Evolutionary conservation across 192 early-diverging fungal genomes (phyloP).

Genomic region (Coemansia sp.): DNA sequence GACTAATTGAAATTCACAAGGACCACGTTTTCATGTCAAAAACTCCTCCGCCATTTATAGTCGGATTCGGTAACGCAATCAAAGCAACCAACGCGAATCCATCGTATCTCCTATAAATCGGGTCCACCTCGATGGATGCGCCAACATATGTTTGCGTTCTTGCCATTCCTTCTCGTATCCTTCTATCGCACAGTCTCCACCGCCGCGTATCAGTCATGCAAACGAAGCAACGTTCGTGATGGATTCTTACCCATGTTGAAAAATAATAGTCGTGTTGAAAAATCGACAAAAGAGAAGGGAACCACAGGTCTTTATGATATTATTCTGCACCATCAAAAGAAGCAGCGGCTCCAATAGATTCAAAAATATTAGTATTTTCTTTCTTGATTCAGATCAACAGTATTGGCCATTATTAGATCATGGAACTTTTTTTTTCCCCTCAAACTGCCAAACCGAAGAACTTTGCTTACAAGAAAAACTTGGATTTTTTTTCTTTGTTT

Average conservation of each 20-base stretch:
- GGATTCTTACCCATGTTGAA: conserved; percentile 41
- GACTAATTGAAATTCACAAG: not conserved
- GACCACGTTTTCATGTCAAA: not conserved
- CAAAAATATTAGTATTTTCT: too few species aligned
- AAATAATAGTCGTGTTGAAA: conserved; percentile 26
- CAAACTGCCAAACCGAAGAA: too few species aligned
- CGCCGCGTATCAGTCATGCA: not conserved
- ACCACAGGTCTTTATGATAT: not conserved
- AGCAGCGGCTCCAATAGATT: not conserved
- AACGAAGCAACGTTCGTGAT: not conserved
- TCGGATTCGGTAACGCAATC: not conserved
- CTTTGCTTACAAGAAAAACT: too few species aligned
- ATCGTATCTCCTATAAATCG: not conserved
- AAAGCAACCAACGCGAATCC: not conserved
- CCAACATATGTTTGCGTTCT: not conserved
- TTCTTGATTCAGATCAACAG: not conserved
- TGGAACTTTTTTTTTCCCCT: not conserved
- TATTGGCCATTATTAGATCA: not conserved
- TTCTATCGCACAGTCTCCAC: not conserved
- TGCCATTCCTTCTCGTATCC: not conserved
- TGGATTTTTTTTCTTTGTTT: not conserved
- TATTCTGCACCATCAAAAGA: not conserved
- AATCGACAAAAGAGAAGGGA: conserved; percentile 33
- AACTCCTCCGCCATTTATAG: not conserved
- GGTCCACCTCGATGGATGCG: not conserved